Evolutionary conservation across 805 yeast species (phyloP).

Genomic region (Saccharomycopsis schoenii): DNA sequence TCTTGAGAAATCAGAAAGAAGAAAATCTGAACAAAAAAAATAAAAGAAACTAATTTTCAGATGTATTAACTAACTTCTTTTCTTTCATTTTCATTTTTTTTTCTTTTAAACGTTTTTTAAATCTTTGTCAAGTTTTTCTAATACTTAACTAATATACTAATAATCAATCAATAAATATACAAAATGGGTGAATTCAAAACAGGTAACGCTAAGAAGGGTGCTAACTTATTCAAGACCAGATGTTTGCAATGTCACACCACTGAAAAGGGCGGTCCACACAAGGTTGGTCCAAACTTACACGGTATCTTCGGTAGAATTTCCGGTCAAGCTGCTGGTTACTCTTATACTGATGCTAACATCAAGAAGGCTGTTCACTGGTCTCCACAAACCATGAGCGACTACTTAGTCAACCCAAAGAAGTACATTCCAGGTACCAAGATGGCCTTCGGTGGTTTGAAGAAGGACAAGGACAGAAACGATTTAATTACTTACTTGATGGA

Average conservation of each 20-base stretch:
- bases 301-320: constrained; percentile 90
- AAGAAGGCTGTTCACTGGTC: constrained; percentile 86
- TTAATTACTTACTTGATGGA: constrained; percentile 71
- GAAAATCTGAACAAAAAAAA: neutral
- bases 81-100: neutral
- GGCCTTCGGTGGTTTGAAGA: constrained; percentile 99
- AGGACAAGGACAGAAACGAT: constrained; percentile 97
- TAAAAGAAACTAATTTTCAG: neutral
- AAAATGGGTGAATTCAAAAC: constrained; percentile 19
- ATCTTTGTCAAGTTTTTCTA: neutral
- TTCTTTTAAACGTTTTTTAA: neutral
- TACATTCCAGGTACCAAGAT: constrained; percentile 99
- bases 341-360: constrained; percentile 98
- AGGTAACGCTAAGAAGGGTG: constrained; percentile 89
- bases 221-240: constrained; percentile 96
- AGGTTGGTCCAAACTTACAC: constrained; percentile 97
- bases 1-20: neutral
- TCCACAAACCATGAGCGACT: constrained; percentile 83
- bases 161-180: neutral
- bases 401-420: constrained; percentile 99
- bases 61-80: neutral
- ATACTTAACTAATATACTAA: neutral
- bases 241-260: constrained; percentile 98
- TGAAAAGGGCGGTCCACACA: constrained; percentile 93
- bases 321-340: constrained; percentile 86